Percentiles rank a stretch among this genome's conserved stretches.
Conservation (phyloP, 2,329 filamentous ascomycete species). For the Pseudocercospora macadamiae region DNA sequence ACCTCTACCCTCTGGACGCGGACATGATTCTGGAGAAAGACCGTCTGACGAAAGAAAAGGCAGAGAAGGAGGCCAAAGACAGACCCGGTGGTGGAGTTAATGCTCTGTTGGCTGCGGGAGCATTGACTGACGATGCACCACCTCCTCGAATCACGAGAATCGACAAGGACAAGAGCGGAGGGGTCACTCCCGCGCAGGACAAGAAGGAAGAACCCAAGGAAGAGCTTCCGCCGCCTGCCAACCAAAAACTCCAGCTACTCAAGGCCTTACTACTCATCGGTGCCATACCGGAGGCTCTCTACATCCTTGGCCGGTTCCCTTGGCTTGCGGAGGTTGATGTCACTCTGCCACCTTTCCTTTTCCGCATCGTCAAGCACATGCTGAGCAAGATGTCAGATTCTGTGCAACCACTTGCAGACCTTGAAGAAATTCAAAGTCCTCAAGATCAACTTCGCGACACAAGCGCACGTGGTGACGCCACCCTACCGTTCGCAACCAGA, state of each 20-base stretch:
- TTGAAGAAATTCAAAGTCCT: conserved; percentile 47
- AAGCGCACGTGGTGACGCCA: conserved; percentile 68
- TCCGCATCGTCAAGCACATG: conserved; percentile 82
- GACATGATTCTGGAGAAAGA: conserved; percentile 75
- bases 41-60: conserved; percentile 73
- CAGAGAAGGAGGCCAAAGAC: conserved; percentile 72
- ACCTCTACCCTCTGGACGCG: conserved; percentile 83
- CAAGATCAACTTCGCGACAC: conserved; percentile 64
- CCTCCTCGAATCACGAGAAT: conserved; percentile 45
- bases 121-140: conserved; percentile 79
- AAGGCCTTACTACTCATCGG: conserved; percentile 87
- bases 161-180: conserved; percentile 51
- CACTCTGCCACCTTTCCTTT: conserved; percentile 77
- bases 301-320: conserved; percentile 86
- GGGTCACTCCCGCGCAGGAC: conserved; percentile 45
- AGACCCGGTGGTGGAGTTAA: conserved; percentile 74
- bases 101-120: conserved; percentile 83
- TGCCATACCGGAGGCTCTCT: conserved; percentile 88
- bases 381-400: conserved; percentile 72
- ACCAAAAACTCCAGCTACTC: conserved; percentile 85
- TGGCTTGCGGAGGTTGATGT: conserved; percentile 88
- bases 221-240: conserved; percentile 70
- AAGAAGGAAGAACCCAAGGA: conserved; percentile 52
- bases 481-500: conserved; percentile 56
- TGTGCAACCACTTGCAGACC: conserved; percentile 51